phyloP scores from a whole-genome alignment of 179 eudicot species.

The Vitellaria paradoxa region DNA sequence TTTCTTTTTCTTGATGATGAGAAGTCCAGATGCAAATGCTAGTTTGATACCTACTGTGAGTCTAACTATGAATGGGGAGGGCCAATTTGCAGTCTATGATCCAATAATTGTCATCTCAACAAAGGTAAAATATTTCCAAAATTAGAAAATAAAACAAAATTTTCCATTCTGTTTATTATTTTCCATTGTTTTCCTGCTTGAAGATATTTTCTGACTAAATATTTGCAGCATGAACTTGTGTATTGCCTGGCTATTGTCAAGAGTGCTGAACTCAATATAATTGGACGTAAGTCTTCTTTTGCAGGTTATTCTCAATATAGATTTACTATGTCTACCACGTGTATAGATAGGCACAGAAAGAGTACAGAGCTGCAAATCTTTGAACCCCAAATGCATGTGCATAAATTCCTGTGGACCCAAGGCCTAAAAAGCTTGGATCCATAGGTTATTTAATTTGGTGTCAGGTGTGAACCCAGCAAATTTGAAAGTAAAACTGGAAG shows the following conservation, averaged over 20 bases:
- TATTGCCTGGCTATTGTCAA: slow-evolving; percentile 84
- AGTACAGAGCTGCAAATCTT: neutral
- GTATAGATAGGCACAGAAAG: neutral
- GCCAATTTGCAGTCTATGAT: slow-evolving; percentile 52
- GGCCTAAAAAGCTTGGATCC: neutral
- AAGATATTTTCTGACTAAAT: slow-evolving; percentile 2
- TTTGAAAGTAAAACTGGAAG: neutral
- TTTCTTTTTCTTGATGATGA: slow-evolving; percentile 13
- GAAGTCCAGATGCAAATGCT: slow-evolving; percentile 59
- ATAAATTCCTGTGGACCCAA: neutral
- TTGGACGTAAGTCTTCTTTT: slow-evolving; percentile 69
- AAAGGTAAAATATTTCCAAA: slow-evolving; percentile 34
- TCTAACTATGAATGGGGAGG: slow-evolving; percentile 60
- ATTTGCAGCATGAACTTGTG: slow-evolving; percentile 67
- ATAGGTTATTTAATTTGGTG: neutral
- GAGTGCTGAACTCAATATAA: slow-evolving; percentile 67
- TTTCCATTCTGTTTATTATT: neutral
- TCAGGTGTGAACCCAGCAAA: neutral
- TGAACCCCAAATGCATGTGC: neutral
- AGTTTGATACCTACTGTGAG: slow-evolving; percentile 59
- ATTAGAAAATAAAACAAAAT: neutral
- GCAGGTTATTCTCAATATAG: neutral
- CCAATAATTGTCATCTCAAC: slow-evolving; percentile 69
- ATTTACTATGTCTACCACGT: neutral
- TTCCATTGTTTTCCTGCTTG: neutral